Percentiles rank a stretch among this genome's conserved stretches.
Evolutionary conservation across 352 stramenopile species (phyloP).

Genomic region (Plasmopara muralis): DNA sequence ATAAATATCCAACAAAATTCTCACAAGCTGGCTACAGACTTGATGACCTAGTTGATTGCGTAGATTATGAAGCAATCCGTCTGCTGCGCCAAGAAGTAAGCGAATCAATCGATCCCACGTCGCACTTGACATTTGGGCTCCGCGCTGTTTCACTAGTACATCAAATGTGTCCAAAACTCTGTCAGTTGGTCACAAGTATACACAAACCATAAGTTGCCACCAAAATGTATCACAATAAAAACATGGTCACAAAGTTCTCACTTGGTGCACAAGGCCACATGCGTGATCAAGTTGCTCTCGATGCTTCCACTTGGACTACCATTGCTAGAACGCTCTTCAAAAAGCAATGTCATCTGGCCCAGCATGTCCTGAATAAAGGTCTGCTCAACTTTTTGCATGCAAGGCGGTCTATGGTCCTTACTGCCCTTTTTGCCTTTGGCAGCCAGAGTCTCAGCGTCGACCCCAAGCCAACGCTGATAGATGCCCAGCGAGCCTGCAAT

Average conservation of each 20-base stretch:
- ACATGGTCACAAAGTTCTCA: slow-evolving; percentile 16
- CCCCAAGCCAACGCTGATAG: slow-evolving; percentile 78
- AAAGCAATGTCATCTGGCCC: slow-evolving; percentile 83
- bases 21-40: slow-evolving; percentile 66
- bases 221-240: slow-evolving; percentile 1
- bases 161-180: slow-evolving; percentile 80
- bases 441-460: slow-evolving; percentile 27
- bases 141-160: slow-evolving; percentile 58
- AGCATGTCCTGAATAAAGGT: slow-evolving; percentile 83
- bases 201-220: slow-evolving; percentile 1
- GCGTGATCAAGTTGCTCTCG: slow-evolving; percentile 45
- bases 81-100: slow-evolving; percentile 62
- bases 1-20: slow-evolving; percentile 75
- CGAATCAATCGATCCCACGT: slow-evolving; percentile 84
- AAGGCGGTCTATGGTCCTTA: slow-evolving; percentile 50
- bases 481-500: slow-evolving; percentile 70
- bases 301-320: slow-evolving; percentile 12
- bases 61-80: slow-evolving; percentile 70
- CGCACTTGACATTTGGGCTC: slow-evolving; percentile 46
- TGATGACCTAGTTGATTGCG: slow-evolving; percentile 68
- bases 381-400: slow-evolving; percentile 82
- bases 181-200: slow-evolving; percentile 4
- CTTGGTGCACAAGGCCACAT: slow-evolving; percentile 67
- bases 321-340: slow-evolving; percentile 58
- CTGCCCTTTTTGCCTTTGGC: slow-evolving; percentile 10